phyloP scores from a whole-genome alignment of 345 rosid genomes.

The Eucalyptus pauciflora region DNA sequence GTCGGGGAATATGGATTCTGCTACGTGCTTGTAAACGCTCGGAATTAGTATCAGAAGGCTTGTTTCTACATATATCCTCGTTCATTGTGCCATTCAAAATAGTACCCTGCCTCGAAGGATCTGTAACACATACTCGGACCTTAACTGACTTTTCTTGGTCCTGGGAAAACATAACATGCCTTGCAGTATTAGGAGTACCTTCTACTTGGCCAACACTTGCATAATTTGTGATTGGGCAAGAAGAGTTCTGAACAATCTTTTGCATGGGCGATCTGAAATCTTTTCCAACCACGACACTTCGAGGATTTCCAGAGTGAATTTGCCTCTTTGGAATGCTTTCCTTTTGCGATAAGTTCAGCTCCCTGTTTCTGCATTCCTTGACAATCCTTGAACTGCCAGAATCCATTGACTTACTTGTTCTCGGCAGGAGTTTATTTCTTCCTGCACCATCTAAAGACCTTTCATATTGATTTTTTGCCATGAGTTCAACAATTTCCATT shows the following conservation, averaged over 20 bases:
- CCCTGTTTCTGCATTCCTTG: constrained; percentile 21
- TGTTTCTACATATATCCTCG: constrained; percentile 27
- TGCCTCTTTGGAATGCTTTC: constrained; percentile 26
- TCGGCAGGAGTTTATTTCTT: constrained; percentile 21
- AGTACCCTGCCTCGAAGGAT: constrained; percentile 18
- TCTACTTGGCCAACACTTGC: constrained; percentile 15
- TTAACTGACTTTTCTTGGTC: constrained; percentile 31
- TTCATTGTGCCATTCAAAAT: constrained; percentile 29
- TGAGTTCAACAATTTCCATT: constrained; percentile 90
- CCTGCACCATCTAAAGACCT: constrained; percentile 69
- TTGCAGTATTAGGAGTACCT: constrained; percentile 23
- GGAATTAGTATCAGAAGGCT: constrained; percentile 15
- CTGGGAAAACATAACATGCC: constrained; percentile 19
- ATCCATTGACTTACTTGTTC: constrained; percentile 16
- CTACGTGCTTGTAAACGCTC: constrained; percentile 21
- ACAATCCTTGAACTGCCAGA: constrained; percentile 30
- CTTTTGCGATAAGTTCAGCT: constrained; percentile 19
- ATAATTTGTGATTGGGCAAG: constrained; percentile 15
- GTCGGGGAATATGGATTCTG: constrained; percentile 35
- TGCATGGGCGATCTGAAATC: constrained; percentile 10
- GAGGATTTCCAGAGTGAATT: constrained; percentile 20
- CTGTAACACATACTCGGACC: constrained; percentile 21
- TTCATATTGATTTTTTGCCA: constrained; percentile 89
- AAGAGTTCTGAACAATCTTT: constrained; percentile 28
- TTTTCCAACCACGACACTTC: constrained; percentile 25